Percentiles rank a stretch among this genome's conserved stretches.
These are phyloP conservation scores for Trametes versicolor DNA, from an alignment of 1,284 basidiomycete species.

Conservation along the genomic window DNA sequence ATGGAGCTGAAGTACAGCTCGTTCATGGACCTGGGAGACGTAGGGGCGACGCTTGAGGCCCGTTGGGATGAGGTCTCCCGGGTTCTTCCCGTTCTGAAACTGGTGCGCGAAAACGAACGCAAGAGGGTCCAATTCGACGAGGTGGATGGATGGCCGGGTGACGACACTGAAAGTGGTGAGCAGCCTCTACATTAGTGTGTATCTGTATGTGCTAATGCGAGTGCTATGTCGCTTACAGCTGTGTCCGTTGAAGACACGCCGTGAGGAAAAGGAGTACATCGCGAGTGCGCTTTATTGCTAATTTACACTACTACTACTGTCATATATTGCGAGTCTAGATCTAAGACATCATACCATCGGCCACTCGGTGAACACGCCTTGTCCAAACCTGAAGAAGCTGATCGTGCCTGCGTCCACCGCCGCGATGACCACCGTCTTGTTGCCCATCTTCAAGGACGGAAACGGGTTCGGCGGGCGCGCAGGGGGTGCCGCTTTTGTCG, in stretches of 20 bases:
- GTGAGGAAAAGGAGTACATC: background rate
- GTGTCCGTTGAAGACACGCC: background rate
- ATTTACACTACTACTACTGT: conserved; percentile 11
- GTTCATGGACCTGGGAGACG: background rate
- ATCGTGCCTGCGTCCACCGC: conserved; percentile 91
- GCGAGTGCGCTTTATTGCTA: background rate
- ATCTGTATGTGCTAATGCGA: background rate
- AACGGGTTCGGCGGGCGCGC: conserved; percentile 65
- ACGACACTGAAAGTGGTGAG: background rate
- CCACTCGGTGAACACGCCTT: conserved; percentile 87
- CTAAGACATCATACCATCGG: conserved; percentile 60
- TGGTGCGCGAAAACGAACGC: background rate
- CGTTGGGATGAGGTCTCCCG: background rate
- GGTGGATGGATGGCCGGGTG: background rate
- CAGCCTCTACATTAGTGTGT: background rate
- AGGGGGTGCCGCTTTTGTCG: conserved; percentile 20
- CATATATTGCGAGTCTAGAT: background rate
- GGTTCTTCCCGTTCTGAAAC: background rate
- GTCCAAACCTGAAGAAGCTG: conserved; percentile 89
- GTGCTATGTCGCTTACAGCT: no score
- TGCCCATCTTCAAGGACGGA: conserved; percentile 83
- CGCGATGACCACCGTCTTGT: conserved; percentile 87
- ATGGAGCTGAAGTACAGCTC: background rate
- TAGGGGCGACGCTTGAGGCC: no score
- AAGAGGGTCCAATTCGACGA: background rate